Evolutionary conservation across 495 filamentous ascomycete species (phyloP).

Genomic region (Trichoderma erinaceum): DNA sequence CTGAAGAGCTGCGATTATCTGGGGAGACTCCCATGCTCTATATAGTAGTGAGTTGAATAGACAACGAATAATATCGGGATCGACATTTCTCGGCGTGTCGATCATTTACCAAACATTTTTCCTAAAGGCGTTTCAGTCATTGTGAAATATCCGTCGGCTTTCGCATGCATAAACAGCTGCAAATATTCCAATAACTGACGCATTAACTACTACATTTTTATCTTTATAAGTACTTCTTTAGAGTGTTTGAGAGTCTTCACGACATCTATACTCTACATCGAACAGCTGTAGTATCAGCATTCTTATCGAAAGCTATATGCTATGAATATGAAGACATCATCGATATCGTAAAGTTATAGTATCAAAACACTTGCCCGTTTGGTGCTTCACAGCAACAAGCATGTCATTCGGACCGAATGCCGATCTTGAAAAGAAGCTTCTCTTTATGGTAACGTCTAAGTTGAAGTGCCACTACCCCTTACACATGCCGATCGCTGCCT

Average conservation of each 20-base stretch:
- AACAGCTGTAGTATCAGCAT: too few relatives aligned
- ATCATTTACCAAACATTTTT: neutral
- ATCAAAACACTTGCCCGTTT: neutral
- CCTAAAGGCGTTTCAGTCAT: neutral
- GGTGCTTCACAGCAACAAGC: neutral
- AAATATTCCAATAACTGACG: neutral
- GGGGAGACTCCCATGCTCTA: neutral
- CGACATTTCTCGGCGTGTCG: neutral
- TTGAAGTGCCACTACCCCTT: neutral
- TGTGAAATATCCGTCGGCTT: neutral
- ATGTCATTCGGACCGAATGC: conserved; percentile 11
- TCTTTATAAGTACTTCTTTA: too few relatives aligned
- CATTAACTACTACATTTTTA: too few relatives aligned
- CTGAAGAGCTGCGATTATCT: neutral
- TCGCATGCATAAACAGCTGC: neutral
- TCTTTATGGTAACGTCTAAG: neutral
- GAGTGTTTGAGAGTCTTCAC: too few relatives aligned
- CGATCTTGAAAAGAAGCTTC: conserved; percentile 2
- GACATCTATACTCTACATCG: too few relatives aligned
- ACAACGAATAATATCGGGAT: neutral
- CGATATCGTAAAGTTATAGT: too few relatives aligned
- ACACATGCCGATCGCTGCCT: neutral
- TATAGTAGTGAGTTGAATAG: neutral
- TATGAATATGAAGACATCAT: neutral
- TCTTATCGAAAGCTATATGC: neutral